A percentile compares a stretch with the other conserved stretches of the same genome.
phyloP scores from a whole-genome alignment of 495 filamentous ascomycete species.

The Pseudotulostoma volvatum region DNA sequence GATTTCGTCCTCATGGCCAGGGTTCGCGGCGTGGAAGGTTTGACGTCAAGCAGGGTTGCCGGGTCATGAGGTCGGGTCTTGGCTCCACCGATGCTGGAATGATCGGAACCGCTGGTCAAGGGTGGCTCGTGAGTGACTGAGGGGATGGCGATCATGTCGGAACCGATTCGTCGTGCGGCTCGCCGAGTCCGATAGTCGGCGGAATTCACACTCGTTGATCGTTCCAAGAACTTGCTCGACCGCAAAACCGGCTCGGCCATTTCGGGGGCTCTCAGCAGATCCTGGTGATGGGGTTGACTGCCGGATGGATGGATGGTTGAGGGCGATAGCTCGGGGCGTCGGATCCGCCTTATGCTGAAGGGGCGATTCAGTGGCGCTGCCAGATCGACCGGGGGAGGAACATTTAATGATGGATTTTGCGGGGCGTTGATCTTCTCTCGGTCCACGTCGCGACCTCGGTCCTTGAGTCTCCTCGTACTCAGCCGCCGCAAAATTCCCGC shows the following conservation, averaged over 20 bases:
- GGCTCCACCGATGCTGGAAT: constrained; percentile 27
- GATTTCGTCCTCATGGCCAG: constrained; percentile 67
- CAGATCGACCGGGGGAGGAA: constrained; percentile 55
- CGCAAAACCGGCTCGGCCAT: constrained; percentile 40
- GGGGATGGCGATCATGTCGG: constrained; percentile 38
- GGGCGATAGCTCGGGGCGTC: constrained; percentile 42
- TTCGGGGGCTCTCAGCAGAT: constrained; percentile 53
- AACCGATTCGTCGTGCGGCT: constrained; percentile 37
- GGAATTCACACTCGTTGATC: constrained; percentile 76
- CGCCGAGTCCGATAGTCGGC: constrained; percentile 55
- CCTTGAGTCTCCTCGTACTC: constrained; percentile 63
- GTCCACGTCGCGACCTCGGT: constrained; percentile 32
- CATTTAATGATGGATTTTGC: constrained; percentile 52
- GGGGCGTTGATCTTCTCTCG: constrained; percentile 39
- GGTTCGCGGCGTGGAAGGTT: constrained; percentile 13
- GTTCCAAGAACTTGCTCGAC: constrained; percentile 47
- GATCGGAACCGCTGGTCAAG: constrained; percentile 64
- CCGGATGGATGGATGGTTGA: constrained; percentile 40
- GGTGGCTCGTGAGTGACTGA: constrained; percentile 40
- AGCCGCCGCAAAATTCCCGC: constrained; percentile 77
- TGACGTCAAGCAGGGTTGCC: constrained; percentile 7
- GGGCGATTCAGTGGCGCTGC: constrained; percentile 51
- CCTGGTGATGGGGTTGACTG: constrained; percentile 54
- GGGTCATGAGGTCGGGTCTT: constrained; percentile 22
- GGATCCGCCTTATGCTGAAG: constrained; percentile 60